Conservation (phyloP, 768 basidiomycete genomes). For the Tephrocybe sp. region DNA sequence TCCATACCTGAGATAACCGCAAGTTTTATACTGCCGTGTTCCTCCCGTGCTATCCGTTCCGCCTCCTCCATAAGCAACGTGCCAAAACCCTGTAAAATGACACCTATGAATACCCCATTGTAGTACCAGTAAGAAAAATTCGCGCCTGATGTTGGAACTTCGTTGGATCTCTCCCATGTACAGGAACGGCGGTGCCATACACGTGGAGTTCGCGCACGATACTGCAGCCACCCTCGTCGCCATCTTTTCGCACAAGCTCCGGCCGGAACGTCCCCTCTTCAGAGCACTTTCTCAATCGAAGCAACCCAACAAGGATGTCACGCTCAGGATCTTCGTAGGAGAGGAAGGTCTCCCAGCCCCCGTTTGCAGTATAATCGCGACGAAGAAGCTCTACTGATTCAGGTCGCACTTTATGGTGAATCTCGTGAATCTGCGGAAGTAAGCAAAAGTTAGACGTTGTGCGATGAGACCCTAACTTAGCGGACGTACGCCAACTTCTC, state of each 20-base stretch:
- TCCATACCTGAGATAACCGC: conserved; percentile 94
- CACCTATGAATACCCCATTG: too few relatives aligned
- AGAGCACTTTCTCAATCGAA: conserved; percentile 92
- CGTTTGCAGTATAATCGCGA: conserved; percentile 95
- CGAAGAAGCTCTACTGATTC: conserved; percentile 94
- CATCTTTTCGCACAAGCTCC: conserved; percentile 74
- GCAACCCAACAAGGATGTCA: conserved; percentile 92
- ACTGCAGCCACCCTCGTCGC: conserved; percentile 78
- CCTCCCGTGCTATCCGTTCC: conserved; percentile 94
- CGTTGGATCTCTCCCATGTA: conserved; percentile 95
- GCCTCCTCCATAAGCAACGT: conserved; percentile 99
- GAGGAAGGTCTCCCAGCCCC: conserved; percentile 99
- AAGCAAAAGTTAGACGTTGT: conserved; percentile 3
- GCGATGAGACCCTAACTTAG: background rate
- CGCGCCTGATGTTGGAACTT: conserved; percentile 94
- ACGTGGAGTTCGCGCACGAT: conserved; percentile 97
- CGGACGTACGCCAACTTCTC: conserved; percentile 92
- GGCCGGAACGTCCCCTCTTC: conserved; percentile 97
- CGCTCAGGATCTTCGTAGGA: conserved; percentile 98
- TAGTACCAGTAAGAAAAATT: too few relatives aligned
- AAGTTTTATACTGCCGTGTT: conserved; percentile 93
- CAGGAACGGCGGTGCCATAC: conserved; percentile 96
- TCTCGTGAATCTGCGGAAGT: conserved; percentile 83
- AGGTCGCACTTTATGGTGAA: conserved; percentile 96
- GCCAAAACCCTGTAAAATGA: conserved; percentile 78